Evolutionary conservation across 495 filamentous ascomycete species (phyloP).

Genomic region (Usnea hakonensis): DNA sequence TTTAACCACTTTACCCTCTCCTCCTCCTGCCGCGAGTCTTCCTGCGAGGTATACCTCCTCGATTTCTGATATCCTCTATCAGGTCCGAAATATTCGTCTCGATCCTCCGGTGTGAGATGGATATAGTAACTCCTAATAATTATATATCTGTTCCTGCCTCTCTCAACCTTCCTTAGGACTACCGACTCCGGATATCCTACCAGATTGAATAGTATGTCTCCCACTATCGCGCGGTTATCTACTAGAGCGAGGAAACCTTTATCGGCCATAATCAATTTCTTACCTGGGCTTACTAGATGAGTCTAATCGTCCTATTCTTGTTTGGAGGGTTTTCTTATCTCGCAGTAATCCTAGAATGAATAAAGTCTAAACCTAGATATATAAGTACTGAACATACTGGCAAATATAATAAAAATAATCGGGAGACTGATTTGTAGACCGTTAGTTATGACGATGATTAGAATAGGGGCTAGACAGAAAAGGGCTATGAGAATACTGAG

Average conservation of each 20-base stretch:
- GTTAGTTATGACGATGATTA: too few species aligned
- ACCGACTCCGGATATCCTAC: conserved; percentile 5
- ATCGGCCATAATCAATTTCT: conserved; percentile 1
- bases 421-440: too few species aligned
- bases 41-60: too few species aligned
- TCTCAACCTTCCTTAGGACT: conserved; percentile 2
- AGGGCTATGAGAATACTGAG: neutral
- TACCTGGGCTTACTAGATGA: neutral
- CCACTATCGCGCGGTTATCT: conserved; percentile 2
- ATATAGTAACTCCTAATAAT: conserved; percentile 3
- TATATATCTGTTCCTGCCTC: neutral
- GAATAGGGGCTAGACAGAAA: neutral
- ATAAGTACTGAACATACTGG: neutral
- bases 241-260: conserved; percentile 5
- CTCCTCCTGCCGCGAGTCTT: neutral
- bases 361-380: neutral
- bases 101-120: neutral
- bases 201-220: conserved; percentile 3
- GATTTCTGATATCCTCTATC: neutral
- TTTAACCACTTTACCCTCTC: neutral
- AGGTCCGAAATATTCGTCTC: conserved; percentile 9
- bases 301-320: neutral
- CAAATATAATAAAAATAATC: too few species aligned
- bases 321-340: neutral
- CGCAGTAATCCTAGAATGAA: neutral